phyloP scores from a whole-genome alignment of 208 protist species.

The Leishmania tarentolae region DNA sequence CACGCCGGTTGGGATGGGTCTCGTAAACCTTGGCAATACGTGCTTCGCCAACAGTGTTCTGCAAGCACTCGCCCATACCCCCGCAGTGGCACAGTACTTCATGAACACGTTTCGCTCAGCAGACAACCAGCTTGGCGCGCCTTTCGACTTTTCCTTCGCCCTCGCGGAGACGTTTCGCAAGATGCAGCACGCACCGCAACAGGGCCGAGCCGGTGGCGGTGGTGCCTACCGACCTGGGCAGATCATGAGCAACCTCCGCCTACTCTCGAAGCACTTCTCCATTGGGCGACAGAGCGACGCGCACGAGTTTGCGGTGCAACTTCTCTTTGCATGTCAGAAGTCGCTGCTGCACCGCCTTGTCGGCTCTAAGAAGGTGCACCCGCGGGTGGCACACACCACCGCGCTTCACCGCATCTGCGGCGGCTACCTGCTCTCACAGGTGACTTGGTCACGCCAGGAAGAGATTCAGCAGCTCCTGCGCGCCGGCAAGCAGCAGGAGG shows the following conservation, averaged over 20 bases:
- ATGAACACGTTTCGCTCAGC: conserved; percentile 54
- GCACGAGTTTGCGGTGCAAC: conserved; percentile 89
- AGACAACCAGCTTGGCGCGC: conserved; percentile 49
- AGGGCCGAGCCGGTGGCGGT: conserved; percentile 14
- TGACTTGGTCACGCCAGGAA: conserved; percentile 75
- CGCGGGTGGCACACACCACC: conserved; percentile 68
- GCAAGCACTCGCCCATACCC: conserved; percentile 84
- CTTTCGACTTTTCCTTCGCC: conserved; percentile 86
- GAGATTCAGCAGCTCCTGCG: conserved; percentile 77
- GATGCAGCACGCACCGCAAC: conserved; percentile 39
- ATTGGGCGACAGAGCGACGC: conserved; percentile 90
- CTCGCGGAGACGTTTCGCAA: conserved; percentile 78
- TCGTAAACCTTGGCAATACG: conserved; percentile 90
- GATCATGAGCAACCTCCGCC: conserved; percentile 64
- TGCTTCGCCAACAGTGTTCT: conserved; percentile 92
- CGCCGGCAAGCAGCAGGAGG: conserved; percentile 72
- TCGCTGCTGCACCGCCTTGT: conserved; percentile 80
- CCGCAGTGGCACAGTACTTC: conserved; percentile 89
- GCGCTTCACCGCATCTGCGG: conserved; percentile 82
- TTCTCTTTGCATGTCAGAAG: conserved; percentile 78
- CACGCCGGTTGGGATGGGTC: conserved; percentile 58
- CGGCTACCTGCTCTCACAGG: conserved; percentile 86
- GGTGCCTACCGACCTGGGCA: conserved; percentile 55
- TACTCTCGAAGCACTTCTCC: conserved; percentile 74
- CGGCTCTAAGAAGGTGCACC: conserved; percentile 68